These are phyloP conservation scores for Clonostachys solani DNA, from an alignment of 2,329 filamentous ascomycete species.

Conservation along the genomic window DNA sequence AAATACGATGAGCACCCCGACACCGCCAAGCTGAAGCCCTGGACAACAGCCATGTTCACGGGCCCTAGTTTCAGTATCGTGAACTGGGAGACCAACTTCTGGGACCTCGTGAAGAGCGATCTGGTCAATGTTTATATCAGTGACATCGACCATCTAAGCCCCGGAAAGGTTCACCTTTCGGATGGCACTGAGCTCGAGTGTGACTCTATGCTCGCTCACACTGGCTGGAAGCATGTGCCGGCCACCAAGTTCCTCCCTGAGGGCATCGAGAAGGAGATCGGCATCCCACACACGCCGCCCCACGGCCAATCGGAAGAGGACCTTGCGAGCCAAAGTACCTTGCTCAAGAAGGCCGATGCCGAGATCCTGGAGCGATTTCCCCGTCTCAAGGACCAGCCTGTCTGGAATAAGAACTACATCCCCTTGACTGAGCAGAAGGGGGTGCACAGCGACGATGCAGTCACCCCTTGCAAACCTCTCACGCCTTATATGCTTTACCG, in stretches of 20 bases:
- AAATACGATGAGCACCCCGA: slow-evolving; percentile 37
- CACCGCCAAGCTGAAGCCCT: slow-evolving; percentile 30
- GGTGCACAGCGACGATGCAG: background rate
- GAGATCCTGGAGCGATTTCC: slow-evolving; percentile 11
- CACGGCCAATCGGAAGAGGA: slow-evolving; percentile 5
- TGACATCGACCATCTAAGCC: slow-evolving; percentile 35
- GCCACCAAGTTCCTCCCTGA: slow-evolving; percentile 32
- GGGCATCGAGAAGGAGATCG: slow-evolving; percentile 5
- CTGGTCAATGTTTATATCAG: slow-evolving; percentile 41
- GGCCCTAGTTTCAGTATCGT: slow-evolving; percentile 46
- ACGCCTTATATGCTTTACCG: slow-evolving; percentile 10
- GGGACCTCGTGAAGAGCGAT: slow-evolving; percentile 39
- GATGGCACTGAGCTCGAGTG: slow-evolving; percentile 29
- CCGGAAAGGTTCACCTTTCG: slow-evolving; percentile 31
- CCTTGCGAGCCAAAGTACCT: background rate
- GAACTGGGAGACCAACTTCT: slow-evolving; percentile 46
- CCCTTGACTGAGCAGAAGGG: background rate
- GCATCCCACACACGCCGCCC: background rate
- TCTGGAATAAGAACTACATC: slow-evolving; percentile 10
- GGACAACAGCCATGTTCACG: slow-evolving; percentile 35
- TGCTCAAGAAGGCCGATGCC: slow-evolving; percentile 8
- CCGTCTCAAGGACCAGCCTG: slow-evolving; percentile 9
- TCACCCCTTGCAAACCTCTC: background rate
- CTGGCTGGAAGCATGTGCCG: slow-evolving; percentile 44
- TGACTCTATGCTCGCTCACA: slow-evolving; percentile 44